These are phyloP conservation scores for Kodamaea kaohsiungensis DNA, from an alignment of 805 yeast genomes.

Conservation along the genomic window DNA sequence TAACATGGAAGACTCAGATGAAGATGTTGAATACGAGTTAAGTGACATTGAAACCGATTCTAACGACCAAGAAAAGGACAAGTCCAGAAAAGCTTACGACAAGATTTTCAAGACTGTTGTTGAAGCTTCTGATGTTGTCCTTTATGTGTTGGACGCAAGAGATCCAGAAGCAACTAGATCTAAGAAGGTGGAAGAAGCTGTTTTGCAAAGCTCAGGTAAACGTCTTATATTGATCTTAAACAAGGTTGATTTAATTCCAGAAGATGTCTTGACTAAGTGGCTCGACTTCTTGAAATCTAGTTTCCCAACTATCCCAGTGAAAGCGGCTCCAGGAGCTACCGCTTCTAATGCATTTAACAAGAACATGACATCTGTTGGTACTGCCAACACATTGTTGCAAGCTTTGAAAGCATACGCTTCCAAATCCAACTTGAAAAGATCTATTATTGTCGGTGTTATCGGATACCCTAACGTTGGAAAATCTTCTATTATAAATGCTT, in stretches of 20 bases:
- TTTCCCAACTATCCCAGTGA: slow-evolving; percentile 91
- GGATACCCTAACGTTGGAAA: slow-evolving; percentile 98
- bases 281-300: slow-evolving; percentile 70
- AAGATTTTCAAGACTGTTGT: slow-evolving; percentile 92
- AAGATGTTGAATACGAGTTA: slow-evolving; percentile 44
- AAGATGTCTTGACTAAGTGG: slow-evolving; percentile 83
- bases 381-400: slow-evolving; percentile 73
- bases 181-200: slow-evolving; percentile 85
- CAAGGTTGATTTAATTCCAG: slow-evolving; percentile 92
- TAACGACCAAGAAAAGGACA: slow-evolving; percentile 50
- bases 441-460: slow-evolving; percentile 90
- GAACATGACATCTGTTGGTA: slow-evolving; percentile 65
- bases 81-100: slow-evolving; percentile 88
- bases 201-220: slow-evolving; percentile 75
- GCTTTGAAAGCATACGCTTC: slow-evolving; percentile 84
- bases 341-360: slow-evolving; percentile 70
- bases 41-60: slow-evolving; percentile 43
- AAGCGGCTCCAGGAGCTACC: slow-evolving; percentile 74
- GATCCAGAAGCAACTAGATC: slow-evolving; percentile 97
- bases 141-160: slow-evolving; percentile 95
- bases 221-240: slow-evolving; percentile 83
- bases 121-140: slow-evolving; percentile 85
- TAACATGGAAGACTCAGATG: slow-evolving; percentile 33
- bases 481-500: slow-evolving; percentile 89
- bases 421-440: slow-evolving; percentile 81